Base-by-base conservation (phyloP, 768 basidiomycete genomes). In the Tricholoma saponaceum region DNA sequence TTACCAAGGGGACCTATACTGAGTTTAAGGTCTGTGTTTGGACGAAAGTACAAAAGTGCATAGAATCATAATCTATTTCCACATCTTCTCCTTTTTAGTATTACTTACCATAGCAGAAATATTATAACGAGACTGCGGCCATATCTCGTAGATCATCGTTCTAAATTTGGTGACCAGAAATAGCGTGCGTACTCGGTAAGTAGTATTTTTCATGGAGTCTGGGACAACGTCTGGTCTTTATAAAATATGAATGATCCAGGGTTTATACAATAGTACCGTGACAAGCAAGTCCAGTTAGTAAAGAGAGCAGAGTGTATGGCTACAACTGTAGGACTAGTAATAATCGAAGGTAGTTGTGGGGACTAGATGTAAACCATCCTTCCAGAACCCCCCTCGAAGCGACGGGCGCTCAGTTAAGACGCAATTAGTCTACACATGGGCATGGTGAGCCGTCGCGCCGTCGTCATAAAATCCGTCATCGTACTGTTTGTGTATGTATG, bases 11-110 rank as follows among this genome's bases (percentile, higher is more conserved):
- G 60, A 30, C 67, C 32, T 58, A 62, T 62, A 37, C 56, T 74
- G 49, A 67, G 62, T 35, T 63, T 73, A 67, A 64, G 65, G 47
- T 63, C 65, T 41, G 65, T 75, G 14, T 74, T 75, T 63, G 70
- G 67, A 39, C 67, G 66, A 43, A 72, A 69, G 54, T 65, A 66
- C 35, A 71, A 69, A 58, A 65, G 51, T 54, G 53, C 58, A 55
- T 64, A 64, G 51, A 43, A 61, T 25, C 61, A 50, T 55, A 54
- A 41, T 16, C 37, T 10, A 30, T 30, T 1, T 35, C 12, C 12
- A 13, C 35, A n/a, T 35, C 10, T 35, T 35, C 13, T 14, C 13
- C 13, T 2, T 35, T 35, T n/a, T n/a, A n/a, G n/a, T n/a, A n/a
- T n/a, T n/a, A n/a, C n/a, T n/a, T n/a, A n/a, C n/a, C n/a, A n/a